Evolutionary conservation across 2,329 filamentous ascomycete species (phyloP).

Genomic region (Thelonectria olida): DNA sequence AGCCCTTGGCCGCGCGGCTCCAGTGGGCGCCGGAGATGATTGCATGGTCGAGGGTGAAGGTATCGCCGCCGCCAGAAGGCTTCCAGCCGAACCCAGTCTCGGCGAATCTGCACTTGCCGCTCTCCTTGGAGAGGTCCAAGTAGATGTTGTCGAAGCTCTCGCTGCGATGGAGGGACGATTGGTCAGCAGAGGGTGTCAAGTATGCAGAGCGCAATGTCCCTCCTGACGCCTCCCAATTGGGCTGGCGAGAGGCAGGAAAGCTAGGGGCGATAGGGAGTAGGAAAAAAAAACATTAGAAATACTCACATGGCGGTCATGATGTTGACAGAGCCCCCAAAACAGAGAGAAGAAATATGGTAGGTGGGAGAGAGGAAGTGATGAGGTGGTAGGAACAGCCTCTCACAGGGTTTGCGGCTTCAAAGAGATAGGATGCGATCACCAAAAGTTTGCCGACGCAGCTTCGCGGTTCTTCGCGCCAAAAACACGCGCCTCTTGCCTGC

Average conservation of each 20-base stretch:
- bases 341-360: neutral
- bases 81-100: conserved; percentile 97
- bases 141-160: conserved; percentile 99
- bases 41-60: conserved; percentile 89
- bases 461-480: conserved; percentile 23
- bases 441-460: conserved; percentile 19
- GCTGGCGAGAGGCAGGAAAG: neutral
- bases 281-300: neutral
- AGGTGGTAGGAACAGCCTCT: conserved; percentile 7
- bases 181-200: conserved; percentile 25
- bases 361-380: neutral
- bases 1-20: conserved; percentile 92
- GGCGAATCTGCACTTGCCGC: conserved; percentile 92
- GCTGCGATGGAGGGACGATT: conserved; percentile 46
- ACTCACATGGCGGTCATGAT: conserved; percentile 52
- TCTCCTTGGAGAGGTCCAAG: conserved; percentile 91
- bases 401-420: conserved; percentile 12
- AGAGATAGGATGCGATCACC: conserved; percentile 18
- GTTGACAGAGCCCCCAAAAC: conserved; percentile 15
- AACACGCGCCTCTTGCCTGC: conserved; percentile 18
- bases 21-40: conserved; percentile 91
- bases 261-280: neutral
- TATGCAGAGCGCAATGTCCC: conserved; percentile 7
- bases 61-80: conserved; percentile 84
- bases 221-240: neutral